A percentile compares a stretch with the other conserved stretches of the same genome.
Conservation (phyloP, 805 yeast genomes). For the Kodamaea fukazawae region DNA sequence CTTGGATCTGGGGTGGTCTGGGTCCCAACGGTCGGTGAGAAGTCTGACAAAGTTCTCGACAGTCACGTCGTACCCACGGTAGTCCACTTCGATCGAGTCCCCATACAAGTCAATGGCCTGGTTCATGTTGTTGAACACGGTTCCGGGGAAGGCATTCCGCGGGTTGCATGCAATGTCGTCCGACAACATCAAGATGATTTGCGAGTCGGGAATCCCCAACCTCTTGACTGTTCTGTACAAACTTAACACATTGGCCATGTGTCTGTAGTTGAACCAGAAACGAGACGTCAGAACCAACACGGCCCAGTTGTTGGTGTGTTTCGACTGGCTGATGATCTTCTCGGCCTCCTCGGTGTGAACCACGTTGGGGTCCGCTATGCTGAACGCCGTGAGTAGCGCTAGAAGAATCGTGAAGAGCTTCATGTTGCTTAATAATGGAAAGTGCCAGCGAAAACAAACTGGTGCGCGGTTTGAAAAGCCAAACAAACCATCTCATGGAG, state of each 20-base stretch:
- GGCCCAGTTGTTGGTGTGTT: conserved; percentile 74
- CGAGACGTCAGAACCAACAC: conserved; percentile 93
- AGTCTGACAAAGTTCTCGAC: conserved; percentile 94
- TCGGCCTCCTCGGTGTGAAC: conserved; percentile 21
- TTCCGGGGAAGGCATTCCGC: conserved; percentile 92
- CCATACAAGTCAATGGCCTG: conserved; percentile 92
- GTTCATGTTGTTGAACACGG: conserved; percentile 91
- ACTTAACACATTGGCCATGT: conserved; percentile 93
- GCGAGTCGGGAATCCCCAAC: conserved; percentile 96
- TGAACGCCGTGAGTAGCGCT: conserved; percentile 7
- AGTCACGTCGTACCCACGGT: conserved; percentile 96
- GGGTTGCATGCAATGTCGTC: conserved; percentile 98
- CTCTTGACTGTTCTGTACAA: conserved; percentile 95
- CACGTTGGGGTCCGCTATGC: conserved; percentile 11
- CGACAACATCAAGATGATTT: conserved; percentile 90
- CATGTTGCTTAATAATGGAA: neutral
- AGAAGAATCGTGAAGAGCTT: conserved; percentile 1
- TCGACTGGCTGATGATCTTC: conserved; percentile 26
- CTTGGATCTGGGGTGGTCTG: conserved; percentile 89
- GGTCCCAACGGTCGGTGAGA: conserved; percentile 93
- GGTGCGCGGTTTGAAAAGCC: too few relatives aligned
- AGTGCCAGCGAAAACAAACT: too few relatives aligned
- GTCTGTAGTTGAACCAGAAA: conserved; percentile 98
- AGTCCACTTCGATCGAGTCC: conserved; percentile 92
- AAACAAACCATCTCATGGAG: too few relatives aligned